A percentile compares a stretch with the other conserved stretches of the same genome.
phyloP scores from a whole-genome alignment of 371 early-diverging fungal species.

The Saksenaea vasiformis region DNA sequence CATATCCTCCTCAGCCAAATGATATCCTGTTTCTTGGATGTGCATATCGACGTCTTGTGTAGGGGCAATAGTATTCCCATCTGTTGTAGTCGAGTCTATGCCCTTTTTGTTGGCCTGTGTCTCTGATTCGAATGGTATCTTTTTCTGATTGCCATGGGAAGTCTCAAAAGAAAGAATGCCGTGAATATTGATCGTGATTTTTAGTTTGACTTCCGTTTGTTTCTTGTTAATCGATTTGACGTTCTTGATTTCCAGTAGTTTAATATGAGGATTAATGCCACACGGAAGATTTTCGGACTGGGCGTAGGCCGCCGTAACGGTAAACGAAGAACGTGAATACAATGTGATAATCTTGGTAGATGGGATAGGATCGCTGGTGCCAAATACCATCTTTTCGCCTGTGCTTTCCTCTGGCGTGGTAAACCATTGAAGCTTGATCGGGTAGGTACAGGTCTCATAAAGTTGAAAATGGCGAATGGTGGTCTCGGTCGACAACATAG shows the following conservation, averaged over 20 bases:
- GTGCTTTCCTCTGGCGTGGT: slow-evolving; percentile 63
- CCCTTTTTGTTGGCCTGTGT: too few relatives aligned
- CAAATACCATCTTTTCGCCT: slow-evolving; percentile 66
- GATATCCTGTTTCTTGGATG: background rate
- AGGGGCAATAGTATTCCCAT: background rate
- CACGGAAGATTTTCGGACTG: slow-evolving; percentile 65
- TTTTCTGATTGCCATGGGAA: slow-evolving; percentile 66
- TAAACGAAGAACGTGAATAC: slow-evolving; percentile 69
- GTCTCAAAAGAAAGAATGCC: slow-evolving; percentile 77
- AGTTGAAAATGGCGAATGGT: slow-evolving; percentile 91
- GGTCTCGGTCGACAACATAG: slow-evolving; percentile 92
- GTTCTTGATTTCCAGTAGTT: slow-evolving; percentile 58
- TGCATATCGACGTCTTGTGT: background rate
- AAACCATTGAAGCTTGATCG: slow-evolving; percentile 65
- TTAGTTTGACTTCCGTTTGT: slow-evolving; percentile 81
- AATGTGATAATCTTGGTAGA: slow-evolving; percentile 83
- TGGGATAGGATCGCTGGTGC: slow-evolving; percentile 71
- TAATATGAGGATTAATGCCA: slow-evolving; percentile 67
- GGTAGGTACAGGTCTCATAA: slow-evolving; percentile 73
- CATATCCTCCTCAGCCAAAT: background rate
- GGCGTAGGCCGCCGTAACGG: slow-evolving; percentile 75
- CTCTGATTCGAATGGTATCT: slow-evolving; percentile 38
- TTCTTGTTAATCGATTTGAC: slow-evolving; percentile 44
- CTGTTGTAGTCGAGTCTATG: too few relatives aligned
- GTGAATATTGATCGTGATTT: slow-evolving; percentile 80